Evolutionary conservation across 345 rosid genomes (phyloP).

Genomic region (Boechera retrofracta): DNA sequence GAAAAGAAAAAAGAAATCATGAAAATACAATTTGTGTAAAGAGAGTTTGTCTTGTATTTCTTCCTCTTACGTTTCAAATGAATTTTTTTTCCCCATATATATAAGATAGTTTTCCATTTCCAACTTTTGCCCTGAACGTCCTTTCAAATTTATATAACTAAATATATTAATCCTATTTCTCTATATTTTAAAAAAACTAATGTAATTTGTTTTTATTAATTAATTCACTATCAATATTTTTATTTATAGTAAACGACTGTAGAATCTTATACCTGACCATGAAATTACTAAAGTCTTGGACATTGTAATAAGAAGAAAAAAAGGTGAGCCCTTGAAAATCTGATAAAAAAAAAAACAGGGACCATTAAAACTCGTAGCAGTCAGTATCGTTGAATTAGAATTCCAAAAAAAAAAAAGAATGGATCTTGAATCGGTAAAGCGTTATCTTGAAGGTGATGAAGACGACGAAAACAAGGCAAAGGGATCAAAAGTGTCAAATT

Average conservation of each 20-base stretch:
- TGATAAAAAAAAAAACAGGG: neutral
- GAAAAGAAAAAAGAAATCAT: neutral
- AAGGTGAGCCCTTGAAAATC: conserved; percentile 11
- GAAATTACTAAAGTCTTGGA: no score
- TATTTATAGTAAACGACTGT: no score
- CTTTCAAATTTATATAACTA: neutral
- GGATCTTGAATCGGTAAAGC: conserved; percentile 66
- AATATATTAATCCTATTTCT: neutral
- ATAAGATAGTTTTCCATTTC: conserved; percentile 28
- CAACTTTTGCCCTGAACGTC: neutral
- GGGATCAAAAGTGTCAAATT: conserved; percentile 45
- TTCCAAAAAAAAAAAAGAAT: conserved; percentile 8
- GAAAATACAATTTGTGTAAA: conserved; percentile 39
- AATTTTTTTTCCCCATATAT: neutral
- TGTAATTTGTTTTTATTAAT: no score
- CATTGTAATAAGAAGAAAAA: neutral
- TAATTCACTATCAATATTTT: no score
- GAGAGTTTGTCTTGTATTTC: conserved; percentile 11
- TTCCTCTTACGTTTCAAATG: conserved; percentile 22
- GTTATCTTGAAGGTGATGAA: conserved; percentile 62
- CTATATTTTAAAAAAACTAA: no score
- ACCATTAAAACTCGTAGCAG: no score
- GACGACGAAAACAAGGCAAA: conserved; percentile 26
- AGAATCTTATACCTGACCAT: no score
- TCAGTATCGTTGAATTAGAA: neutral